phyloP scores from a whole-genome alignment of 129 eudicot genomes.

The Logfia minima region DNA sequence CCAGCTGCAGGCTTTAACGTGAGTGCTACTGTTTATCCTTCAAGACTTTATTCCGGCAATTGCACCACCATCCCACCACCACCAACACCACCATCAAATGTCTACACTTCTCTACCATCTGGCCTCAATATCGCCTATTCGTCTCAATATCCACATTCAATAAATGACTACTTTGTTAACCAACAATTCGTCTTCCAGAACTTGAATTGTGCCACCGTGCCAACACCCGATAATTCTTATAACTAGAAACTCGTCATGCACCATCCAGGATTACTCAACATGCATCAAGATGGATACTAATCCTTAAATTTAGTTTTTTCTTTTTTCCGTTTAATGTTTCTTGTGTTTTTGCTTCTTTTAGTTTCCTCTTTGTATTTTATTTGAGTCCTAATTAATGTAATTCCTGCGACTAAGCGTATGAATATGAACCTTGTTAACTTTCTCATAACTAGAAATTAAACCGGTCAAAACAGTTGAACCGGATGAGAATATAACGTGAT shows the following conservation, averaged over 20 bases:
- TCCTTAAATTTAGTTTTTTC: neutral
- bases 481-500: neutral
- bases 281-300: neutral
- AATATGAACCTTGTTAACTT: neutral
- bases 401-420: neutral
- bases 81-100: constrained; percentile 39
- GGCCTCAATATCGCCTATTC: constrained; percentile 39
- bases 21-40: constrained; percentile 37
- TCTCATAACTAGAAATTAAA: neutral
- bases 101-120: constrained; percentile 48
- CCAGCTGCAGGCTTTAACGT: constrained; percentile 28
- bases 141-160: constrained; percentile 24
- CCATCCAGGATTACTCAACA: constrained; percentile 1
- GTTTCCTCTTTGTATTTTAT: constrained; percentile 1
- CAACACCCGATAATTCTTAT: constrained; percentile 17
- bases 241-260: neutral
- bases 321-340: neutral
- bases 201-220: constrained; percentile 12
- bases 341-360: no score
- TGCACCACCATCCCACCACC: constrained; percentile 38
- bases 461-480: neutral
- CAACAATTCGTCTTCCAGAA: constrained; percentile 22
- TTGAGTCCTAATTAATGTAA: constrained; percentile 11
- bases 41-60: constrained; percentile 44
- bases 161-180: constrained; percentile 49